Conservation (phyloP, 2,329 filamentous ascomycete genomes). For the Ambrosiella xylebori region DNA sequence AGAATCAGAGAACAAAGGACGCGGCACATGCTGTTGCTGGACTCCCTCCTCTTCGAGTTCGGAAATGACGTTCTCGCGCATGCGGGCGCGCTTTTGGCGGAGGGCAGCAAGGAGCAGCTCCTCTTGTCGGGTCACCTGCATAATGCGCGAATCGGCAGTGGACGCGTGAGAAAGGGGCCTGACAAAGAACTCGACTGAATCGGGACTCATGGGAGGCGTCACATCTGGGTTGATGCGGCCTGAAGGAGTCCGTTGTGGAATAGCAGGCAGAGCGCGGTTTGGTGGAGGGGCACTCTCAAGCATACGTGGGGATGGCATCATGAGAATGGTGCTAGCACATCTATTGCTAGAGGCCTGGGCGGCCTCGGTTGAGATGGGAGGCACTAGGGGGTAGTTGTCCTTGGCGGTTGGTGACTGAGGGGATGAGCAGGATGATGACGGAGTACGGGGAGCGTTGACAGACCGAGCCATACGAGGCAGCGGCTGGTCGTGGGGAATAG, state of each 20-base stretch:
- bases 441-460: slow-evolving; percentile 1
- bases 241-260: slow-evolving; percentile 8
- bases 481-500: slow-evolving; percentile 21
- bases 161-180: slow-evolving; percentile 24
- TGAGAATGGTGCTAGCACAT: slow-evolving; percentile 4
- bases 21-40: neutral
- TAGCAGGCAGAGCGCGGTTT: slow-evolving; percentile 9
- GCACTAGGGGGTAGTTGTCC: neutral
- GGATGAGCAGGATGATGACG: slow-evolving; percentile 16
- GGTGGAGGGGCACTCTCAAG: slow-evolving; percentile 6
- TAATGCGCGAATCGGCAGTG: slow-evolving; percentile 27
- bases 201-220: slow-evolving; percentile 35
- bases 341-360: neutral
- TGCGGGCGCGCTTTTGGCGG: slow-evolving; percentile 37
- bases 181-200: slow-evolving; percentile 32
- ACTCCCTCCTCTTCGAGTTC: slow-evolving; percentile 22
- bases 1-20: neutral
- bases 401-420: slow-evolving; percentile 15
- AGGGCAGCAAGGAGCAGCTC: slow-evolving; percentile 41
- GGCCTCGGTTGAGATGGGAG: slow-evolving; percentile 1
- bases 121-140: slow-evolving; percentile 41
- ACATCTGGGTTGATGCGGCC: slow-evolving; percentile 20
- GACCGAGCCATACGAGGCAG: slow-evolving; percentile 13
- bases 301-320: slow-evolving; percentile 2
- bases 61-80: slow-evolving; percentile 31